These are phyloP conservation scores for Lactarius indigo DNA, from an alignment of 768 basidiomycete genomes.

Conservation along the genomic window DNA sequence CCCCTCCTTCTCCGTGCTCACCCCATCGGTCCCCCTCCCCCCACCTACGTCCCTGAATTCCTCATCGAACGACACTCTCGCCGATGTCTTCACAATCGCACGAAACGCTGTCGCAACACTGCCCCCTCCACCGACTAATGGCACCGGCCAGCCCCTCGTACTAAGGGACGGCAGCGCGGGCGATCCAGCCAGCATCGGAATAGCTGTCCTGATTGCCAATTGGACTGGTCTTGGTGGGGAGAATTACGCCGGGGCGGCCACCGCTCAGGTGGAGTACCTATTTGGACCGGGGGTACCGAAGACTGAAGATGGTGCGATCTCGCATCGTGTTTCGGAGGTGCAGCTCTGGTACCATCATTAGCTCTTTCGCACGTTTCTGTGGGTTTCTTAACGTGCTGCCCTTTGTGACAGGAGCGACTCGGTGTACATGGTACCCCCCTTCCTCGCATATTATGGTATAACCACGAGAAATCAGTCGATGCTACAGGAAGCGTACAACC, in stretches of 20 bases:
- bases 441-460: conserved; percentile 81
- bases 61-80: conserved; percentile 35
- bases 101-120: conserved; percentile 47
- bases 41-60: conserved; percentile 28
- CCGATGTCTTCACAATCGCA: conserved; percentile 57
- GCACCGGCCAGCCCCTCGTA: conserved; percentile 53
- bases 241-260: conserved; percentile 61
- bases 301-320: conserved; percentile 75
- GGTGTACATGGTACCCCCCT: conserved; percentile 84
- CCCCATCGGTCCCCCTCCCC: conserved; percentile 30
- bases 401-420: conserved; percentile 60
- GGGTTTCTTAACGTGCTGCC: background rate
- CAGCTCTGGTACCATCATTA: conserved; percentile 59
- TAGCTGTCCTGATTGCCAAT: conserved; percentile 62
- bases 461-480: conserved; percentile 54
- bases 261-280: conserved; percentile 62
- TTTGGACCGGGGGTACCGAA: conserved; percentile 49
- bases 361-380: background rate
- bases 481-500: conserved; percentile 61
- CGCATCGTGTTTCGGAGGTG: conserved; percentile 64
- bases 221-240: conserved; percentile 48
- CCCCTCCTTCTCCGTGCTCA: conserved; percentile 45
- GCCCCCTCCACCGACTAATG: conserved; percentile 39
- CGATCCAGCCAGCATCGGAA: conserved; percentile 78
- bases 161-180: conserved; percentile 57